Percentiles rank a stretch among this genome's conserved stretches.
phyloP scores from a whole-genome alignment of 257 asterid genomes.

The Gentiana macrophylla region DNA sequence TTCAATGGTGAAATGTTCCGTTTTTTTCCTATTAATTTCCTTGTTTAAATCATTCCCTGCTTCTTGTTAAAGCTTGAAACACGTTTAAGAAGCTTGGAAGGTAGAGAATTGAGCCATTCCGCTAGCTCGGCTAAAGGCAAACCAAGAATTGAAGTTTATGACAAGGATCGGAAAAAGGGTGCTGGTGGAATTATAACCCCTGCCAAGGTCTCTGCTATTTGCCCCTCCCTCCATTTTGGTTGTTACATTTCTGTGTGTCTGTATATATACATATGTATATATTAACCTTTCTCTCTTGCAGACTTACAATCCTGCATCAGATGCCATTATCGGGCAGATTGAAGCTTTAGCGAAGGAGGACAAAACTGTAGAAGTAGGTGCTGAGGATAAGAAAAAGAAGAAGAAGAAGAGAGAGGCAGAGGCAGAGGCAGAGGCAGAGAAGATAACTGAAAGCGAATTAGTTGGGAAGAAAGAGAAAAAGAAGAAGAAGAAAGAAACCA shows the following conservation, averaged over 20 bases:
- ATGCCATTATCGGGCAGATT: slow-evolving; percentile 40
- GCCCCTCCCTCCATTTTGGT: background rate
- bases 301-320: slow-evolving; percentile 77
- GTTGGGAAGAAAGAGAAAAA: slow-evolving; percentile 34
- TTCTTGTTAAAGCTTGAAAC: slow-evolving; percentile 53
- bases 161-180: slow-evolving; percentile 75
- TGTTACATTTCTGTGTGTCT: background rate
- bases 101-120: slow-evolving; percentile 49
- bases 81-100: slow-evolving; percentile 63
- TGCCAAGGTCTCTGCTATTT: slow-evolving; percentile 43
- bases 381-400: slow-evolving; percentile 31
- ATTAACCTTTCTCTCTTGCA: slow-evolving; percentile 14
- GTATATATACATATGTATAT: no score
- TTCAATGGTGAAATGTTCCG: background rate
- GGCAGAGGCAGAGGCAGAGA: slow-evolving; percentile 24
- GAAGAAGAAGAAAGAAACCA: slow-evolving; percentile 30
- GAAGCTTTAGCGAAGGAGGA: slow-evolving; percentile 27
- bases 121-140: slow-evolving; percentile 85
- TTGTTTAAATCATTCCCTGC: background rate
- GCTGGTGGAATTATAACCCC: slow-evolving; percentile 62
- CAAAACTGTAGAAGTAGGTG: slow-evolving; percentile 16
- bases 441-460: slow-evolving; percentile 3
- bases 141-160: slow-evolving; percentile 70
- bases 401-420: slow-evolving; percentile 33
- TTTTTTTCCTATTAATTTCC: background rate